phyloP scores from a whole-genome alignment of 345 rosid species.

The Salix koriyanagi region DNA sequence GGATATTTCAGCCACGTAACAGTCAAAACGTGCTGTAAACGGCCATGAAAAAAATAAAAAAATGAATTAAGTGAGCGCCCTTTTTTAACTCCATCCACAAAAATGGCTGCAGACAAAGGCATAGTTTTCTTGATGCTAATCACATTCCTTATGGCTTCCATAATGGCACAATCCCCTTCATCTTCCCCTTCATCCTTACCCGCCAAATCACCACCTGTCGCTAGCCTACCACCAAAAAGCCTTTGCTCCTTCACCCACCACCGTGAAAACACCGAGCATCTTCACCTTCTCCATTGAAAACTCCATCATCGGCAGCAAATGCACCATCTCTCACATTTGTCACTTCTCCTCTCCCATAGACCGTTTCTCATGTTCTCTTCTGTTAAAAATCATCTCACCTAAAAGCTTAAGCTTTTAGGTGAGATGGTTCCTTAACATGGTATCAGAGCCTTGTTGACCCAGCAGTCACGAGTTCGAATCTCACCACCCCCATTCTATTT shows the following conservation, averaged over 20 bases:
- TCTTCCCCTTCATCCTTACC: slow-evolving; percentile 4
- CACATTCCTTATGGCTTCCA: neutral
- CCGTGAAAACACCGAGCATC: neutral
- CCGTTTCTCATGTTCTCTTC: neutral
- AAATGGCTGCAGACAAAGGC: neutral
- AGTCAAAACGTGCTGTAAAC: too few relatives aligned
- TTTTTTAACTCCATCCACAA: neutral
- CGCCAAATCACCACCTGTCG: neutral
- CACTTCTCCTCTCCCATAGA: slow-evolving; percentile 22
- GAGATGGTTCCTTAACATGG: too few relatives aligned
- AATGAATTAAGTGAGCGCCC: too few relatives aligned
- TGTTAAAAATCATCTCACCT: too few relatives aligned
- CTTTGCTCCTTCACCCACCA: neutral
- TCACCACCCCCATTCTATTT: too few relatives aligned
- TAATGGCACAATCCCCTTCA: slow-evolving; percentile 12
- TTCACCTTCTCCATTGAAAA: slow-evolving; percentile 12
- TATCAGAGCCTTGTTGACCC: too few relatives aligned
- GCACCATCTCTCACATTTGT: slow-evolving; percentile 14
- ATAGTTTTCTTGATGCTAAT: neutral
- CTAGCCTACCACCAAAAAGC: neutral
- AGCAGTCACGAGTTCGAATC: too few relatives aligned
- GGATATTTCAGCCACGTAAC: too few relatives aligned
- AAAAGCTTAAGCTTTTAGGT: too few relatives aligned
- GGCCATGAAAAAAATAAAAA: too few relatives aligned
- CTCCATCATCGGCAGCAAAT: neutral